Evolutionary conservation across 2,329 filamentous ascomycete species (phyloP), one percentile per base, ranked within the genome.

Genomic region (Phaeosphaeriaceae sp.): DNA sequence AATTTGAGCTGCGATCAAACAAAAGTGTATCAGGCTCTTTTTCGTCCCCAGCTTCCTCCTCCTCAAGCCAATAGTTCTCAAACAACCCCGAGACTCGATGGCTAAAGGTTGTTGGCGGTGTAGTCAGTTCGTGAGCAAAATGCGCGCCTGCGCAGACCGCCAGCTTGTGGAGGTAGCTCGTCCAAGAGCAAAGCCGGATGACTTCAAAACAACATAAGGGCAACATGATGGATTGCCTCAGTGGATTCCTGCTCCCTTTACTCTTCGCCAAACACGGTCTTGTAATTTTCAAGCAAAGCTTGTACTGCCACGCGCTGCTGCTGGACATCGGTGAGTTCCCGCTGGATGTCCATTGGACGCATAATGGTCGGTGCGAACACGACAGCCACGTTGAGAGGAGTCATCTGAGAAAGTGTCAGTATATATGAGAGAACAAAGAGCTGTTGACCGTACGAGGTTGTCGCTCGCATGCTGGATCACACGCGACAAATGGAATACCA

Each of bases 351-450:
- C 73, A 89, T 85, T 56, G 96, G 93, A 67, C 94, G 88, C 92
- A 99, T 96, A 68, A 99, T 96, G 1, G 95, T 99, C 7, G 95
- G 95, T 9, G 95, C 95, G 75, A 99, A 99, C 40, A 99, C 95
- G 44, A 99, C 95, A 3, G 95, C 93, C 60, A 98, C 81, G 74
- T 99, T 99, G 79, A 96, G 91, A 56, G 94, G 91, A 22, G 92
- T 97, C 95, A 99, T 99, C 88, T 91, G 40, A 9, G 7, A 9
- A 25, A 1, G 22, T 41, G 44, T 76, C 57, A 76, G 68, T 25
- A 9, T 0, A 47, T 9, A 44, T 1, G 10, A 52, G 10, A 11
- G 1, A 11, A 15, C 40, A 53, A n/a, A n/a, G 17, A 21, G 3
- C 11, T 17, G 47, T 1, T 25, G n/a, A 41, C 80, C 88, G 68